Percentiles rank a stretch among this genome's conserved stretches.
Conservation (phyloP, 225 moss, liverwort and hornwort genomes). For the Lunularia cruciata region DNA sequence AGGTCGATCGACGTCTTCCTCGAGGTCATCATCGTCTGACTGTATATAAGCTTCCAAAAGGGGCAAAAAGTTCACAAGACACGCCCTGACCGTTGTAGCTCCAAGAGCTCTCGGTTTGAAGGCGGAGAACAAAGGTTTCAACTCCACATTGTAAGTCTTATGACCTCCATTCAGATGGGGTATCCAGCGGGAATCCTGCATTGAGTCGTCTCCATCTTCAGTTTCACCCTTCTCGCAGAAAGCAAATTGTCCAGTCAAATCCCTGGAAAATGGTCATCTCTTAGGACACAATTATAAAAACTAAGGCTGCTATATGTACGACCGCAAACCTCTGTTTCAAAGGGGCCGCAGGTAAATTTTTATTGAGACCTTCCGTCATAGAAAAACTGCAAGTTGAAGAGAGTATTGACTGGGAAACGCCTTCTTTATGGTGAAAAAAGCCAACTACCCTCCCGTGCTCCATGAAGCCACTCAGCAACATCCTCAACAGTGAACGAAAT, state of each 20-base stretch:
- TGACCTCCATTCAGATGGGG: conserved; percentile 38
- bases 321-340: too few species aligned
- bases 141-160: conserved; percentile 80
- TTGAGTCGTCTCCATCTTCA: conserved; percentile 28
- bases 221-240: conserved; percentile 61
- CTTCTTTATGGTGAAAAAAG: too few species aligned
- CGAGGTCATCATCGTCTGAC: conserved; percentile 93
- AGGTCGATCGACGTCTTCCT: conserved; percentile 84
- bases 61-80: conserved; percentile 82
- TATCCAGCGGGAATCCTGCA: conserved; percentile 51
- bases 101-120: conserved; percentile 88
- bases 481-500: too few species aligned
- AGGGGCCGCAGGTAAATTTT: too few species aligned
- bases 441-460: too few species aligned
- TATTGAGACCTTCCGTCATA: too few species aligned
- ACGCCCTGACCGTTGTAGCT: conserved; percentile 78
- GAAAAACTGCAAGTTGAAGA: too few species aligned
- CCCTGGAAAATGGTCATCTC: conserved; percentile 49
- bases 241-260: conserved; percentile 70
- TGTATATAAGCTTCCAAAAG: conserved; percentile 91
- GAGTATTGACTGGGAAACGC: too few species aligned
- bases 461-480: too few species aligned
- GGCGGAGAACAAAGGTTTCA: conserved; percentile 96
- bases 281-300: too few species aligned
- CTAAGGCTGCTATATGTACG: too few species aligned